A percentile compares a stretch with the other conserved stretches of the same genome.
Conservation (phyloP, 371 early-diverging fungal genomes). For the Rhizomucor pusillus region DNA sequence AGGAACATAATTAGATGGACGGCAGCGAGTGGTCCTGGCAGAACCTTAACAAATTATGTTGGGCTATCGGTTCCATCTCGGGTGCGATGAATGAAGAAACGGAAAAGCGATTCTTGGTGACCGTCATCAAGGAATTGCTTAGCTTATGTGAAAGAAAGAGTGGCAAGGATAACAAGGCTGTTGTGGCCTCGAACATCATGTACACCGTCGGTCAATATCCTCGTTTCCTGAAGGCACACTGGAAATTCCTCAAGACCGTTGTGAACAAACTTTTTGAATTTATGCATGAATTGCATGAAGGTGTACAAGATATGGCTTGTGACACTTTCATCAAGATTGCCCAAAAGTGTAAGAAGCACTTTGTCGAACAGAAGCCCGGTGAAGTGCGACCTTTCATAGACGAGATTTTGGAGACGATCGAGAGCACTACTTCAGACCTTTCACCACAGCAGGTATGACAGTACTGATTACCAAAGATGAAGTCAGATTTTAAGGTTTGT, state of each 20-base stretch:
- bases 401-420: slow-evolving; percentile 82
- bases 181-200: slow-evolving; percentile 99
- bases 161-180: slow-evolving; percentile 99
- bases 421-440: slow-evolving; percentile 83
- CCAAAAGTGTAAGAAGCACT: slow-evolving; percentile 95
- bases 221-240: slow-evolving; percentile 97
- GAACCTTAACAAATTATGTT: slow-evolving; percentile 97
- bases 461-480: neutral
- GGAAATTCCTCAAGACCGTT: slow-evolving; percentile 99
- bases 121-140: slow-evolving; percentile 96
- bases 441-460: slow-evolving; percentile 75
- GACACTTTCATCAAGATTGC: slow-evolving; percentile 99
- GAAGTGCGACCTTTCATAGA: slow-evolving; percentile 91
- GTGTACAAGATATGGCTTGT: slow-evolving; percentile 99
- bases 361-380: slow-evolving; percentile 84
- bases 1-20: slow-evolving; percentile 63
- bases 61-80: slow-evolving; percentile 99
- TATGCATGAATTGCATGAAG: slow-evolving; percentile 99
- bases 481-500: neutral
- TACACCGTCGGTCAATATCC: slow-evolving; percentile 99
- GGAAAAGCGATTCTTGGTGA: slow-evolving; percentile 98
- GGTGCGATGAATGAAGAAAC: slow-evolving; percentile 96
- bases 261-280: slow-evolving; percentile 99
- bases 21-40: slow-evolving; percentile 95
- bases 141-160: slow-evolving; percentile 91